Percentiles rank a stretch among this genome's conserved stretches.
Evolutionary conservation across 1,139 yeast species (phyloP).

Genomic region (Sugiyamaella paludigena): DNA sequence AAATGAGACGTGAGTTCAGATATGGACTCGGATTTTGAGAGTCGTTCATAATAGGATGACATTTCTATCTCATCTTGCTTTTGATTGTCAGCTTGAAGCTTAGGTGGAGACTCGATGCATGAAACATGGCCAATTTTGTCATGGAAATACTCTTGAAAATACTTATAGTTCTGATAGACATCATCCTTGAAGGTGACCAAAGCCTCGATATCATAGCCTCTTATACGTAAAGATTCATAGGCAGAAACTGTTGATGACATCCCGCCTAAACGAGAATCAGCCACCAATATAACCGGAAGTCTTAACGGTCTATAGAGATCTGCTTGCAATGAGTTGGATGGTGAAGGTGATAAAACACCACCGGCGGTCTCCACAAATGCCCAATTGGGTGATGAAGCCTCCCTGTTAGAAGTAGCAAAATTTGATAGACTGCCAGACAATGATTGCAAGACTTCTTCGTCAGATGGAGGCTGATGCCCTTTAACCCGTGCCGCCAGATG

Average conservation of each 20-base stretch:
- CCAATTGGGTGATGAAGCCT: slow-evolving; percentile 13
- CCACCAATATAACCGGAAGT: slow-evolving; percentile 31
- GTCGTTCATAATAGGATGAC: slow-evolving; percentile 24
- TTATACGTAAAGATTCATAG: slow-evolving; percentile 26
- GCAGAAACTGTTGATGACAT: slow-evolving; percentile 32
- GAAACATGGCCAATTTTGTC: slow-evolving; percentile 14
- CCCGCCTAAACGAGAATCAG: slow-evolving; percentile 32
- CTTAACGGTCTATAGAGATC: slow-evolving; percentile 31
- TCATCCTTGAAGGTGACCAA: slow-evolving; percentile 26
- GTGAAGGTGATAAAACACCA: slow-evolving; percentile 32
- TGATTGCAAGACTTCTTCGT: slow-evolving; percentile 8
- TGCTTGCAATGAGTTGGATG: slow-evolving; percentile 28
- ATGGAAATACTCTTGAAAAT: slow-evolving; percentile 23
- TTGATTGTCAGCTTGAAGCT: slow-evolving; percentile 6
- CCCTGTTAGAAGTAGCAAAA: neutral
- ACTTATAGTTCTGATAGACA: slow-evolving; percentile 26
- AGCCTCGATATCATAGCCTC: slow-evolving; percentile 31
- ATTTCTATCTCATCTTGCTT: slow-evolving; percentile 20
- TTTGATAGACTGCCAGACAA: slow-evolving; percentile 13
- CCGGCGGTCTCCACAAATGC: slow-evolving; percentile 33
- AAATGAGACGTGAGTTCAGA: slow-evolving; percentile 17
- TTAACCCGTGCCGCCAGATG: slow-evolving; percentile 27
- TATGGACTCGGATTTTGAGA: slow-evolving; percentile 16
- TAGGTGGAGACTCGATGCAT: slow-evolving; percentile 24
- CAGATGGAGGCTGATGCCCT: slow-evolving; percentile 13